Conservation (phyloP, 2,329 filamentous ascomycete species). For the Aureobasidium pullulans region DNA sequence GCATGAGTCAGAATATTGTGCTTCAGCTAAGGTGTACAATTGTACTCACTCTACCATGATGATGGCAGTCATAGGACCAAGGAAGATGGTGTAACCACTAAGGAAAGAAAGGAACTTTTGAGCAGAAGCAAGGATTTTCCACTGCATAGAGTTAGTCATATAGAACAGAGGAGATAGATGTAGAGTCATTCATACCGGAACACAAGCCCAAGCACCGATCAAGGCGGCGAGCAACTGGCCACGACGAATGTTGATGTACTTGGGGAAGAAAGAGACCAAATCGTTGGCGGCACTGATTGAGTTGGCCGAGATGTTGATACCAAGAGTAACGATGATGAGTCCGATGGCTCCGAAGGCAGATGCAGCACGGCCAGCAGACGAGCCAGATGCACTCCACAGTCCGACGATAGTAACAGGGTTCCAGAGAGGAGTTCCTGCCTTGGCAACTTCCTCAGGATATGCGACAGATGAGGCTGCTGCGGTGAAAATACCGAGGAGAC, state of each 20-base stretch:
- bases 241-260: conserved; percentile 30
- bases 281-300: conserved; percentile 21
- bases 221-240: conserved; percentile 30
- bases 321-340: conserved; percentile 15
- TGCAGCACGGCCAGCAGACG: conserved; percentile 16
- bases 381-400: conserved; percentile 18
- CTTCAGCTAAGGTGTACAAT: too few relatives aligned
- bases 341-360: conserved; percentile 20
- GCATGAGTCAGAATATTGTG: background rate
- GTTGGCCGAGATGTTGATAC: conserved; percentile 20
- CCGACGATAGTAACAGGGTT: conserved; percentile 21
- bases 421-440: conserved; percentile 14
- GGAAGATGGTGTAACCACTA: conserved; percentile 54
- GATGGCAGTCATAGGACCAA: background rate
- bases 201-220: conserved; percentile 31
- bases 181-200: conserved; percentile 18
- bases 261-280: conserved; percentile 18
- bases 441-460: conserved; percentile 18
- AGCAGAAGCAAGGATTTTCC: conserved; percentile 30
- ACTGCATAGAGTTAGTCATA: conserved; percentile 12
- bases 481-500: conserved; percentile 24
- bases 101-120: conserved; percentile 40
- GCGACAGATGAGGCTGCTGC: conserved; percentile 19
- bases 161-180: too few relatives aligned
- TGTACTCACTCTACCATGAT: background rate